Evolutionary conservation across 164 flowering plant genomes (phyloP).

Genomic region (Aristolochia californica): DNA sequence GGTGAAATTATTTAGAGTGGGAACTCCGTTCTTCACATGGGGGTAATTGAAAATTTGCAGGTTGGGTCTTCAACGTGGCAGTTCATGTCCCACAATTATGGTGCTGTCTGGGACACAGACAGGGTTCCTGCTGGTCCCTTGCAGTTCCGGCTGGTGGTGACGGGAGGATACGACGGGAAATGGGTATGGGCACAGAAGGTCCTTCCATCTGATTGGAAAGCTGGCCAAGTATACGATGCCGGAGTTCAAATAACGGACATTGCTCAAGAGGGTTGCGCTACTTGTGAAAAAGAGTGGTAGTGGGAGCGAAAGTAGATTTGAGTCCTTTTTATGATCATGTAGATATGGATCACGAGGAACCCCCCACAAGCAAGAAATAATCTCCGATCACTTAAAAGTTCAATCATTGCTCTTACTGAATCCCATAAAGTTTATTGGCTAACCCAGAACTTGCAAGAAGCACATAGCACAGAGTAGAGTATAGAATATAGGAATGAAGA

Average conservation of each 20-base stretch:
- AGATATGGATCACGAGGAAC: too few species aligned
- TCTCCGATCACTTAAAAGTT: too few species aligned
- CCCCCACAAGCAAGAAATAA: too few species aligned
- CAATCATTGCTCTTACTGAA: too few species aligned
- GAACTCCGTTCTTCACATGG: too few species aligned
- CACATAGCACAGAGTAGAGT: too few species aligned
- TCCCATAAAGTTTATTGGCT: too few species aligned
- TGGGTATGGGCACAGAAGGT: conserved; percentile 46
- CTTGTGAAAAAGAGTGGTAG: conserved; percentile 39
- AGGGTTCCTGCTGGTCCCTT: conserved; percentile 54
- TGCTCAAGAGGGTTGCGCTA: conserved; percentile 71
- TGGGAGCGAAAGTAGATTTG: too few species aligned
- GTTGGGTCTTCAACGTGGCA: conserved; percentile 59
- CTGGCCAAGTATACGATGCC: conserved; percentile 48
- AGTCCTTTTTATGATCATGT: too few species aligned
- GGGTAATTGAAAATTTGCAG: conserved; percentile 18
- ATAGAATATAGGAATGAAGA: too few species aligned
- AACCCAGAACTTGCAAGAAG: too few species aligned
- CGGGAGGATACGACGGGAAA: conserved; percentile 69
- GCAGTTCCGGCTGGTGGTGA: conserved; percentile 60
- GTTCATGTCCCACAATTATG: conserved; percentile 46
- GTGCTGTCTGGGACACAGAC: conserved; percentile 74
- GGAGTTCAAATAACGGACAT: conserved; percentile 63
- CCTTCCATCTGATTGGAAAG: conserved; percentile 68
- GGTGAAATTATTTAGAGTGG: too few species aligned